Evolutionary conservation across 2,329 filamentous ascomycete genomes (phyloP), one percentile per base, ranked within the genome.

Genomic region (Ophiostoma fasciatum): DNA sequence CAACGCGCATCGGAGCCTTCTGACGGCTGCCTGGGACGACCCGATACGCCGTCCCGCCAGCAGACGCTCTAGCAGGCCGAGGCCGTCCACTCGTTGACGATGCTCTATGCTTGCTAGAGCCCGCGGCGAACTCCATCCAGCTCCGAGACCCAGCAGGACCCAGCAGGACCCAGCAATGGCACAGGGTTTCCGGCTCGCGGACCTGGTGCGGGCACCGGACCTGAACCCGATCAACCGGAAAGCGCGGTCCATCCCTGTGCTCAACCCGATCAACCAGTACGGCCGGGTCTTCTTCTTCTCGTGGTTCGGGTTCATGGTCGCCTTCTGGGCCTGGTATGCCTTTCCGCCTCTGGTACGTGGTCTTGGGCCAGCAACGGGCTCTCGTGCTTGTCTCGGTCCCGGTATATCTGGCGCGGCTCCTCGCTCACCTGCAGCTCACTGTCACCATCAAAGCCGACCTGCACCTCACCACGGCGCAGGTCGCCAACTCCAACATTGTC

Each of bases 281-380:
- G 85, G 84, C 26, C 71, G 84, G 7, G 84, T 90, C 0, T 93
- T 92, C 58, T 84, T 87, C 63, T 93, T 93, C 60, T 81, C 80
- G 2, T 90, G 82, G 75, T 68, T 85, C 32, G 82, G 82, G 3
- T 90, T 90, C 57, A 76, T 90, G 68, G 71, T 88, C 36, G 79
- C 82, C 7, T 94, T 93, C 58, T 82, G 83, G 68, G 85, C 82
- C 10, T 94, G 81, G 81, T 93, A 92, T 62, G 81, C 85, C 2
- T 94, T 93, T 57, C 82, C 85, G 45, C 85, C 85, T 46, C 62
- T 90, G 52, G 76, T 83, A 66, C 59, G 68, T n/a, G n/a, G n/a
- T n/a, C n/a, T n/a, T n/a, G n/a, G n/a, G n/a, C n/a, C n/a, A n/a
- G n/a, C n/a, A n/a, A n/a, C n/a, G n/a, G n/a, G n/a, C n/a, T n/a